Base-by-base conservation (phyloP, 495 filamentous ascomycete species). In the Xylaria scruposa region DNA sequence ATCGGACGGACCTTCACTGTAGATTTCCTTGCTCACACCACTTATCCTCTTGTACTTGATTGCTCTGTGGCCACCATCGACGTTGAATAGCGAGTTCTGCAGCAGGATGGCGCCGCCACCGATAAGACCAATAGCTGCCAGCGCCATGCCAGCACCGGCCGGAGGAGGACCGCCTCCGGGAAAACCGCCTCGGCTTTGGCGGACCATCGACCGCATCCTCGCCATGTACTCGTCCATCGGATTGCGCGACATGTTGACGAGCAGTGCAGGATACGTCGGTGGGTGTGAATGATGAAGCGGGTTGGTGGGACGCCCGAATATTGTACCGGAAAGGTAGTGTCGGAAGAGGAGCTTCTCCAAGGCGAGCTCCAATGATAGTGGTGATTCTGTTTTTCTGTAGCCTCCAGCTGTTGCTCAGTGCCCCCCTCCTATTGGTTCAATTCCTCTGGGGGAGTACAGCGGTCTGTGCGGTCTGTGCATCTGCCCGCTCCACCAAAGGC, bases 11-110 rank as follows among this genome's bases (percentile, higher is more conserved):
- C 96, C 96, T 97, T 99, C 96, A 74, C 73, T 88, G 83, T 95
- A 99, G 80, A 99, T 99, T 71, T 98, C 94, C 85, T 96, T 95
- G 86, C 92, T 90, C 56, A 99, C 96, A 88, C 96, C 96, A 79
- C 90, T 92, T 82, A 98, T 77, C 78, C 96, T 90, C 70, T 92
- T 94, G 85, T 99, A 99, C 81, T 99, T 99, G 86, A 99, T 99
- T 63, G 96, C 96, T 80, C 96, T 91, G 86, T 98, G 96, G 85
- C 96, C 96, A 91, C 96, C 96, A 79, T 99, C 96, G 74, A 99
- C 96, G 90, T 99, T 99, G 89, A 98, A 99, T 4, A 99, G 91
- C 42, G 95, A 88, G 85, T 94, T 95, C 76, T 93, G 95, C 72
- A 91, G 80, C 19, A 91, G 81, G 70, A 89, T 82, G 63, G 82